A percentile compares a stretch with the other conserved stretches of the same genome.
These are phyloP conservation scores for Diaporthe australafricana DNA, from an alignment of 2,329 filamentous ascomycete genomes.

Conservation along the genomic window DNA sequence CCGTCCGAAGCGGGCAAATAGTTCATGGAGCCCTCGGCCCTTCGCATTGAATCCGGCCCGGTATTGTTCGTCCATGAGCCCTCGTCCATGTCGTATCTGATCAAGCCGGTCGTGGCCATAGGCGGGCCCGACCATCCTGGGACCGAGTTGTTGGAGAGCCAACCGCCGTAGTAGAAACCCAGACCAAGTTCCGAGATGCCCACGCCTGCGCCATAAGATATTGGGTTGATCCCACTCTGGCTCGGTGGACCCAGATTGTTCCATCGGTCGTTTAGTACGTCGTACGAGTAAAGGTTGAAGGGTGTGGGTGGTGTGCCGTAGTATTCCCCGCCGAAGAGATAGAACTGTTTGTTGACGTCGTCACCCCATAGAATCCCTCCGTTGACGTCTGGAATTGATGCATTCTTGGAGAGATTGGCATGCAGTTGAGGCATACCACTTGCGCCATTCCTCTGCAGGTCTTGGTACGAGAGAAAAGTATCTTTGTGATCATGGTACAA, in stretches of 20 bases:
- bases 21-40: slow-evolving; percentile 70
- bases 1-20: slow-evolving; percentile 70
- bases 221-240: slow-evolving; percentile 53
- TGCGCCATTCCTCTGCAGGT: slow-evolving; percentile 58
- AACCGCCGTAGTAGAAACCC: slow-evolving; percentile 73
- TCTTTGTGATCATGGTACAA: slow-evolving; percentile 50
- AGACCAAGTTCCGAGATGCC: slow-evolving; percentile 65
- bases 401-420: slow-evolving; percentile 69
- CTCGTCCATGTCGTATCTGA: slow-evolving; percentile 67
- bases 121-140: slow-evolving; percentile 61
- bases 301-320: slow-evolving; percentile 53
- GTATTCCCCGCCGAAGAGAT: slow-evolving; percentile 72
- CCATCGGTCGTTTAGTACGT: slow-evolving; percentile 68
- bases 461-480: slow-evolving; percentile 66
- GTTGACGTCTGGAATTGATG: slow-evolving; percentile 60
- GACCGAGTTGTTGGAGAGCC: slow-evolving; percentile 65
- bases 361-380: slow-evolving; percentile 69
- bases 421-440: slow-evolving; percentile 64
- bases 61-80: slow-evolving; percentile 64
- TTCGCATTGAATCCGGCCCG: slow-evolving; percentile 62
- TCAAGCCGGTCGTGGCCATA: slow-evolving; percentile 61
- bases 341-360: slow-evolving; percentile 71
- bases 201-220: slow-evolving; percentile 68
- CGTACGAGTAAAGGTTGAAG: slow-evolving; percentile 67
- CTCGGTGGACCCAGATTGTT: slow-evolving; percentile 55